Evolutionary conservation across 345 rosid species (phyloP), one percentile per base, ranked within the genome.

Genomic region (Luvunga scandens): DNA sequence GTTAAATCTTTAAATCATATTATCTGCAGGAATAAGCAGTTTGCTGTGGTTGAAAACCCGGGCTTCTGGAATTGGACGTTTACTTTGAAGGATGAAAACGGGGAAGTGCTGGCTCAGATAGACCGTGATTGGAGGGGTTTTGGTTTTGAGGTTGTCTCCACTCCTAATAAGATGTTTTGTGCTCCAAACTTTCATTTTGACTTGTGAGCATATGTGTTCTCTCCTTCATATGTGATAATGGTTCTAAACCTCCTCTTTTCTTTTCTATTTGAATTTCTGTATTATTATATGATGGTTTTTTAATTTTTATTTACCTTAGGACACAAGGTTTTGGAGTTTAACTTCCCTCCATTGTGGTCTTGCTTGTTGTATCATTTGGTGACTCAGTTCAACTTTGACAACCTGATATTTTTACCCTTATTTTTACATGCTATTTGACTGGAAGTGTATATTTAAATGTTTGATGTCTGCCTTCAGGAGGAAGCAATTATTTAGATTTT

Each of bases 11-110:
- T 39, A 75, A 30, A 65, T 50, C 25, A 12, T 77, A 73, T 74
- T 81, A 22, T 76, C 71, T 86, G 25, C 85, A 93, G 98, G 87
- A 88, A 89, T 78, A 83, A 90, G 80, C 97, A 96, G 81, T 96
- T 94, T 85, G 99, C 97, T 13, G 89, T 91, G 74, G 97, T 94
- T 71, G 95, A 91, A 77, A 96, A 96, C 84, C 97, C 99, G 33
- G 97, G 99, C 76, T 88, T 95, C 31, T 96, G 99, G 98, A 87
- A 94, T 84, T 96, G 99, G 99, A 96, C 99, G 45, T 96, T 96
- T 75, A 92, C 97, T 69, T 85, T 96, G 85, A 92, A 91, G 88
- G 99, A 83, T 86, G 88, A 86, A 75, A 83, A 91, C 76, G 97
- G 95, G 27, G 82, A 91, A 79, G 93, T 91, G 53, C 77, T 96